Evolutionary conservation across 345 rosid species (phyloP).

Genomic region (Diplotaxis tenuifolia): DNA sequence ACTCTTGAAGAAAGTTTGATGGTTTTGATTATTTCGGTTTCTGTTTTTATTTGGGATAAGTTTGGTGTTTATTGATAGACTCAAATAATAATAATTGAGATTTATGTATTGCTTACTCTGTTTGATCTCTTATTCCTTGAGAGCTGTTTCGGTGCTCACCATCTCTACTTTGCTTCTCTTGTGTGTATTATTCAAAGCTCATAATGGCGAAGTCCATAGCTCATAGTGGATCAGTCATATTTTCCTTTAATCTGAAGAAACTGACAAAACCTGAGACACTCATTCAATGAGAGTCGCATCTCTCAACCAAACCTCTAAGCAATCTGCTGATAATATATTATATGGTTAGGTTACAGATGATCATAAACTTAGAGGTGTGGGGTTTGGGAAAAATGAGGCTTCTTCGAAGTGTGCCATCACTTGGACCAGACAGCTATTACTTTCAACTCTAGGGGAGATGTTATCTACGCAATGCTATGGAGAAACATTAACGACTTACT

Average conservation of each 20-base stretch:
- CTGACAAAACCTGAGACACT: no score
- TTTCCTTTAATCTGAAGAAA: no score
- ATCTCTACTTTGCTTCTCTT: conserved; percentile 1
- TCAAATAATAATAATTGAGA: conserved; percentile 10
- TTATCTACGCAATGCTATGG: conserved; percentile 90
- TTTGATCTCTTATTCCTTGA: conserved; percentile 25
- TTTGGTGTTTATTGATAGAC: conserved; percentile 22
- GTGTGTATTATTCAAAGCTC: neutral
- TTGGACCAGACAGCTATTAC: conserved; percentile 88
- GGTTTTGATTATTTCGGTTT: no score
- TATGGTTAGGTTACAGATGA: conserved; percentile 49
- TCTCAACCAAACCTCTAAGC: no score
- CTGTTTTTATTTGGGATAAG: conserved; percentile 21
- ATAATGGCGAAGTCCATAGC: neutral
- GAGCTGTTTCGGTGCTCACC: conserved; percentile 4
- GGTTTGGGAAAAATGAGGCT: conserved; percentile 82
- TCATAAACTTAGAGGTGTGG: conserved; percentile 97
- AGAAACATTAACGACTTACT: conserved; percentile 87
- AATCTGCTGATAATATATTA: neutral
- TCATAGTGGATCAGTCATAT: no score
- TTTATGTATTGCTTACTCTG: conserved; percentile 25
- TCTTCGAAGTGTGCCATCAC: conserved; percentile 85
- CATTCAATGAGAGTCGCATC: no score
- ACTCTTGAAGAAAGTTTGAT: no score
- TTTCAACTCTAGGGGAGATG: conserved; percentile 87